Percentiles rank a stretch among this genome's conserved stretches.
Evolutionary conservation across 495 filamentous ascomycete genomes (phyloP).

Genomic region (Aspergillus baeticus): DNA sequence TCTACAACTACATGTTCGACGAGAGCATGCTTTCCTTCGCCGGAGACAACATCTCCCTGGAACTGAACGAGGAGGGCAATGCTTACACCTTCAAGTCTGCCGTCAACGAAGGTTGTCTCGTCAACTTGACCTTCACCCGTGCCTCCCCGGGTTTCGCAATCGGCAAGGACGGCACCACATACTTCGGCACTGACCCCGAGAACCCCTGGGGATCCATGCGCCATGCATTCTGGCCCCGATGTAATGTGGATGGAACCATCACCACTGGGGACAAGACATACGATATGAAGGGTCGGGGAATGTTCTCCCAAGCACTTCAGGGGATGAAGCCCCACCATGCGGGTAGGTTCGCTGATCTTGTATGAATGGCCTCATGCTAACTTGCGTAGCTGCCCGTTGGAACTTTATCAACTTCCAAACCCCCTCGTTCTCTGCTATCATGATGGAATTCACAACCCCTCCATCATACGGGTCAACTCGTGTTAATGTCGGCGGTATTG

Average conservation of each 20-base stretch:
- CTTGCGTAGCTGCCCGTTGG: slow-evolving; percentile 74
- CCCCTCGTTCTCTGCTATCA: slow-evolving; percentile 76
- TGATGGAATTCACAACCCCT: slow-evolving; percentile 98
- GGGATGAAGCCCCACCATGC: slow-evolving; percentile 99
- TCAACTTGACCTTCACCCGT: slow-evolving; percentile 79
- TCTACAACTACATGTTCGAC: slow-evolving; percentile 78
- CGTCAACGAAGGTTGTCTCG: slow-evolving; percentile 69
- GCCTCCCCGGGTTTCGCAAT: slow-evolving; percentile 77
- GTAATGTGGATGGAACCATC: slow-evolving; percentile 75
- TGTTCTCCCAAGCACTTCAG: slow-evolving; percentile 82
- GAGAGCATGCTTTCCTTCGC: slow-evolving; percentile 79
- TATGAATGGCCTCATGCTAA: slow-evolving; percentile 10
- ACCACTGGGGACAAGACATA: slow-evolving; percentile 80
- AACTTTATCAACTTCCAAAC: slow-evolving; percentile 92
- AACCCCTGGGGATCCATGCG: slow-evolving; percentile 91
- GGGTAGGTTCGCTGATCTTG: slow-evolving; percentile 41
- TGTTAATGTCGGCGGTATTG: slow-evolving; percentile 80
- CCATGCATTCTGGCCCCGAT: slow-evolving; percentile 91
- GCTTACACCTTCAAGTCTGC: slow-evolving; percentile 83
- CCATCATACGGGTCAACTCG: slow-evolving; percentile 87
- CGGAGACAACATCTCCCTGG: slow-evolving; percentile 77
- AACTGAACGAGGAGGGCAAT: slow-evolving; percentile 78
- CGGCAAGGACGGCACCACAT: slow-evolving; percentile 81
- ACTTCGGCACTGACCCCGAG: slow-evolving; percentile 78
- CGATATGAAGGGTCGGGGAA: slow-evolving; percentile 73